Evolutionary conservation across 1,284 basidiomycete genomes (phyloP), one percentile per base, ranked within the genome.

Genomic region (Ceratobasidium sp.): DNA sequence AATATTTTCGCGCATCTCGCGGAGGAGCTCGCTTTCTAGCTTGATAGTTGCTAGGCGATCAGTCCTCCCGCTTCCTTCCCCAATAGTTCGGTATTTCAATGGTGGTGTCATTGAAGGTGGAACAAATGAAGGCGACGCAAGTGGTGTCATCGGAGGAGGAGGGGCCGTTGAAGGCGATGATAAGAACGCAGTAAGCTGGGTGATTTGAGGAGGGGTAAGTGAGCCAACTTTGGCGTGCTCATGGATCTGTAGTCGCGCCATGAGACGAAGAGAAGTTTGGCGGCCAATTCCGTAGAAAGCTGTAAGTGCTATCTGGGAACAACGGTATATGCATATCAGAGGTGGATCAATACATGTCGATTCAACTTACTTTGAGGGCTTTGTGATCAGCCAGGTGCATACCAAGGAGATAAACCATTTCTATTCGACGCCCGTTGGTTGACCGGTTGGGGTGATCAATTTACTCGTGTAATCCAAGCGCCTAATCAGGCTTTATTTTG

Each of bases 181-280:
- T 13, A 96, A 87, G 79, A 94, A 94, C 12, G 94, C 92, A 10
- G 93, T 89, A 17, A 96, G 84, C 40, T 88, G 84, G 15, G 92
- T 95, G 69, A 94, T 82, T 82, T 96, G 94, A 31, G 85, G 81
- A 29, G 92, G 87, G 12, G 90, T 87, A 29, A 96, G 82, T 75
- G 92, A 85, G 58, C 84, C 84, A 71, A 96, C 85, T 77, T 86
- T 88, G 78, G 90, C 88, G 68, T 83, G 83, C 81, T 91, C 86
- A 79, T 96, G 93, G 70, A 96, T 88, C 76, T 91, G 90, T 50
- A 95, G 85, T 69, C 94, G 91, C 3, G 94, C 93, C 78, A 94
- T 96, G 35, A 96, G 83, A 32, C 89, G 88, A 67, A 86, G 83
- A 12, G 94, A 86, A 8, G 87, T 91, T 72, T 84, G 82, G 72